Percentiles rank a stretch among this genome's conserved stretches.
phyloP scores from a whole-genome alignment of 192 early-diverging fungal species.

The Podila epicladia region DNA sequence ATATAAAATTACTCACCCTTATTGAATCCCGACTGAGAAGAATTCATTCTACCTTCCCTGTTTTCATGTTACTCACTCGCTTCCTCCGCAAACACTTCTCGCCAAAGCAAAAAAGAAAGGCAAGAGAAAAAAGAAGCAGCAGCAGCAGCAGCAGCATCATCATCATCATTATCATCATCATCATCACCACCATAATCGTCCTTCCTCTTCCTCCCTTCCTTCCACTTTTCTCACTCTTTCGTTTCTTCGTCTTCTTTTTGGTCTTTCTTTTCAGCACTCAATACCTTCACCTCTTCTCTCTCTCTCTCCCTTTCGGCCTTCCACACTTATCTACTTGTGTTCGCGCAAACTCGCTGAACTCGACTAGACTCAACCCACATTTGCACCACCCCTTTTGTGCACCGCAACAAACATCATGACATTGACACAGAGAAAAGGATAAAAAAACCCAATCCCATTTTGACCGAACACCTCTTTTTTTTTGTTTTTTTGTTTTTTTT shows the following conservation, averaged over 20 bases:
- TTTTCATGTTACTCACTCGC: too few relatives aligned
- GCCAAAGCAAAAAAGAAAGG: not conserved
- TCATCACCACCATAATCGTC: not conserved
- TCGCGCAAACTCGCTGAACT: not conserved
- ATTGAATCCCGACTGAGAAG: not conserved
- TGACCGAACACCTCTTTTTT: not conserved
- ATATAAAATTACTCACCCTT: too few relatives aligned
- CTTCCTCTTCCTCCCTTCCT: not conserved
- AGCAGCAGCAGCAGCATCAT: too few relatives aligned
- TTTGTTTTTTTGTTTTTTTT: not conserved
- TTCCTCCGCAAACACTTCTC: too few relatives aligned
- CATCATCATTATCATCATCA: too few relatives aligned
- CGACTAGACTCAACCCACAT: too few relatives aligned
- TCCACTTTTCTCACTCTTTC: not conserved
- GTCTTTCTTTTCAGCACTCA: not conserved
- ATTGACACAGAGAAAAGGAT: conserved; percentile 4
- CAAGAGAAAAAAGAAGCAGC: not conserved
- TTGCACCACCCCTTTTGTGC: not conserved
- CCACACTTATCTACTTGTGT: not conserved
- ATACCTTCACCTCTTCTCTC: not conserved
- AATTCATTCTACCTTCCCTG: not conserved
- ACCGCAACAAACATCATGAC: not conserved
- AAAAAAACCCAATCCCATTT: conserved; percentile 1
- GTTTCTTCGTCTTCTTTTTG: not conserved
- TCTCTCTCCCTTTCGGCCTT: not conserved